These are phyloP conservation scores for Monosporozyma aerobia DNA, from an alignment of 805 yeast genomes.

Conservation along the genomic window DNA sequence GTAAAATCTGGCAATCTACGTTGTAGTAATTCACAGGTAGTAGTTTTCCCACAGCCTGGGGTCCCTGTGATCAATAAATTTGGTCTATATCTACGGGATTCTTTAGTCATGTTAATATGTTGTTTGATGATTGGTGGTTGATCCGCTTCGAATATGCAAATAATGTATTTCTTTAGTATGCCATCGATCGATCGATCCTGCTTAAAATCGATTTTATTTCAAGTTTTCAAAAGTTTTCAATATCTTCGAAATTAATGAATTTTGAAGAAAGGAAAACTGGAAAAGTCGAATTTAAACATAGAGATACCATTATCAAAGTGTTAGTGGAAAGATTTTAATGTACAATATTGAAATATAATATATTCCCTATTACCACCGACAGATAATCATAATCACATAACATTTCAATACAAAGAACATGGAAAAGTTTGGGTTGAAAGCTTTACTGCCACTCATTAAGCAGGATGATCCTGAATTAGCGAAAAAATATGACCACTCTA, in stretches of 20 bases:
- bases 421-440: conserved; percentile 29
- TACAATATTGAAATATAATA: not conserved
- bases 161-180: not conserved
- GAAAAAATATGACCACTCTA: conserved; percentile 22
- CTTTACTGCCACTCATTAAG: conserved; percentile 25
- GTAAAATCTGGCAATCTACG: conserved; percentile 31
- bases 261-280: not conserved
- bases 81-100: conserved; percentile 33
- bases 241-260: not conserved
- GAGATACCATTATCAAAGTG: not conserved
- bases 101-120: not conserved
- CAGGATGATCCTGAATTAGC: conserved; percentile 20
- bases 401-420: conserved; percentile 4
- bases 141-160: not conserved
- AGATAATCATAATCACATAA: not conserved
- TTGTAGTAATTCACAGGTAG: conserved; percentile 24
- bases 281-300: not conserved
- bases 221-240: not conserved
- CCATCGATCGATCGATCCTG: not conserved
- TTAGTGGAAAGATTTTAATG: not conserved
- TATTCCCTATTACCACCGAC: not conserved
- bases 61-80: conserved; percentile 92
- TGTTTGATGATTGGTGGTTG: not conserved
- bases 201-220: not conserved
- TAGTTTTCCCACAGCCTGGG: conserved; percentile 48